Conservation (phyloP, 371 early-diverging fungal species). For the Ordospora colligata region DNA sequence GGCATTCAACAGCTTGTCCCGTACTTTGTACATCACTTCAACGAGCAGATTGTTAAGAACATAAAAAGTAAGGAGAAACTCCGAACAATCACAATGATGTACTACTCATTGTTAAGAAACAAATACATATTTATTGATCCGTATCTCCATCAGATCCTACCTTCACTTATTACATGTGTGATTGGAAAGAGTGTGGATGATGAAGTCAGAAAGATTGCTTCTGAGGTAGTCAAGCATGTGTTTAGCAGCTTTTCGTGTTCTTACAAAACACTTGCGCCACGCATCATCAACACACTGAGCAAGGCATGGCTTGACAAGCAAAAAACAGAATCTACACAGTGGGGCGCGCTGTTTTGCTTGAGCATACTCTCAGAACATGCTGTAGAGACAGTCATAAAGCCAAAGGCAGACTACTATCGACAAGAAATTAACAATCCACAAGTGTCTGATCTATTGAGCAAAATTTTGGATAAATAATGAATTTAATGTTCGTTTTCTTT, state of each 20-base stretch:
- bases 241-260: conserved; percentile 54
- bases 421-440: conserved; percentile 6
- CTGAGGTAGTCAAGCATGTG: conserved; percentile 58
- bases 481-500: not conserved
- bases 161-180: conserved; percentile 81
- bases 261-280: conserved; percentile 60
- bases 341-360: conserved; percentile 58
- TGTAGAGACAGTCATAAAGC: conserved; percentile 32
- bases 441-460: conserved; percentile 5
- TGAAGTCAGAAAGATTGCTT: conserved; percentile 41
- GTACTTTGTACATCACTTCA: conserved; percentile 87
- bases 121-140: conserved; percentile 85
- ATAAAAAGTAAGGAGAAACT: conserved; percentile 54
- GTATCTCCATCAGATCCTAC: conserved; percentile 93
- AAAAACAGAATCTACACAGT: conserved; percentile 52
- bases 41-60: conserved; percentile 66
- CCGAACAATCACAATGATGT: conserved; percentile 70
- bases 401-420: conserved; percentile 28
- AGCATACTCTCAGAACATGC: conserved; percentile 35
- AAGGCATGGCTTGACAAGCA: conserved; percentile 58
- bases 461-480: not conserved
- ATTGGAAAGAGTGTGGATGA: conserved; percentile 70
- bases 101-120: conserved; percentile 74
- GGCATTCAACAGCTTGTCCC: conserved; percentile 92
- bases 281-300: conserved; percentile 57